phyloP scores from a whole-genome alignment of 2,329 filamentous ascomycete genomes.

The Fusarium irregulare region DNA sequence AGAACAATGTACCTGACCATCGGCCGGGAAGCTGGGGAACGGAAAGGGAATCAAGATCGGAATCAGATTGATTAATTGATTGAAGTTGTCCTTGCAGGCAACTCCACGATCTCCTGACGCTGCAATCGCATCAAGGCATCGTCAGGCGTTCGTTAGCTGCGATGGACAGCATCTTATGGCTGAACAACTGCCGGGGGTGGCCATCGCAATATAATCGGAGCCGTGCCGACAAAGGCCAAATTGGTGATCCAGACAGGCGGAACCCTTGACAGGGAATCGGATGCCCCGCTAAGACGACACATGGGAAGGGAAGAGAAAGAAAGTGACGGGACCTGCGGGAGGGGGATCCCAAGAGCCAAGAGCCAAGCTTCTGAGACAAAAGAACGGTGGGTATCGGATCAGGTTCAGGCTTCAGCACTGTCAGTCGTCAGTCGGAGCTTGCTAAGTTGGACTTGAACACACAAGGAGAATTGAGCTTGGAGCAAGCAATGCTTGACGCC shows the following conservation, averaged over 20 bases:
- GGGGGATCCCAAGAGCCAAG: not conserved
- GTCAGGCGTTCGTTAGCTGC: constrained; percentile 20
- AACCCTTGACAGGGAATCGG: constrained; percentile 36
- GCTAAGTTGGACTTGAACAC: not conserved
- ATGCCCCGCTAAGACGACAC: constrained; percentile 13
- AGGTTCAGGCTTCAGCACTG: not conserved
- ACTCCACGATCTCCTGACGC: constrained; percentile 11
- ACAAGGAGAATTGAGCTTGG: constrained; percentile 2
- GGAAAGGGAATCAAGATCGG: not conserved
- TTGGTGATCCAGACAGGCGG: constrained; percentile 39
- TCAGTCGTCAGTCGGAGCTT: not conserved
- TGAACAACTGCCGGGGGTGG: constrained; percentile 20
- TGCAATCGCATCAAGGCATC: constrained; percentile 22
- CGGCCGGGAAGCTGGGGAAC: not conserved
- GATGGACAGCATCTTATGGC: constrained; percentile 26
- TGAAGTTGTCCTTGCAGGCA: constrained; percentile 2
- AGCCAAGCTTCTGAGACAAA: constrained; percentile 22
- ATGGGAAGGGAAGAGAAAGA: not conserved
- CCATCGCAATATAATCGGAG: constrained; percentile 35
- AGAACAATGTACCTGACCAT: not conserved
- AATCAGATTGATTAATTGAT: constrained; percentile 7
- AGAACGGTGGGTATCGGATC: constrained; percentile 11
- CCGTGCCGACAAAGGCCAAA: constrained; percentile 23
- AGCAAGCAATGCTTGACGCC: not conserved
- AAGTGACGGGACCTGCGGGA: constrained; percentile 9